phyloP scores from a whole-genome alignment of 73 alveolate species.

The Strombidium stylifer region DNA sequence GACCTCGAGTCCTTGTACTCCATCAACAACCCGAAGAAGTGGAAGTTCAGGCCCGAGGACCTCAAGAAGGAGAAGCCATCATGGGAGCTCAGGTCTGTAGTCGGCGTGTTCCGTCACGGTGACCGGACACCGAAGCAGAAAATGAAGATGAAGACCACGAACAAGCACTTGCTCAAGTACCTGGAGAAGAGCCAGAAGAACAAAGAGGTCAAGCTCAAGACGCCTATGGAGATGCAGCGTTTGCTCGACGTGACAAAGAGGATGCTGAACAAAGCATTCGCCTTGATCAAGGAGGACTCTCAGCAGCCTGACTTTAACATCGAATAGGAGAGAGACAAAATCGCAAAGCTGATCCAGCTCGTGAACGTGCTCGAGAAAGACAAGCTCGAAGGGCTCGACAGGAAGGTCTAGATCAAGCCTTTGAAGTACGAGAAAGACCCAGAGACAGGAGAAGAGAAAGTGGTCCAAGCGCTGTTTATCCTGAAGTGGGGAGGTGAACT shows the following conservation, averaged over 20 bases:
- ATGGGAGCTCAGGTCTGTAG: constrained; percentile 95
- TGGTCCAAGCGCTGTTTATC: constrained; percentile 69
- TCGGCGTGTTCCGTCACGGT: constrained; percentile 96
- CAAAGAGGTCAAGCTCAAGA: constrained; percentile 72
- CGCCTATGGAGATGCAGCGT: constrained; percentile 64
- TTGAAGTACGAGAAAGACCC: constrained; percentile 38
- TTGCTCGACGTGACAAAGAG: constrained; percentile 59
- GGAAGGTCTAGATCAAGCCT: constrained; percentile 73
- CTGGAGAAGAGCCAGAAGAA: constrained; percentile 68
- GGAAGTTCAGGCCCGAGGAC: too few species aligned
- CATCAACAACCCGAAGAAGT: too few species aligned
- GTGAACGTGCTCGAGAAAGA: constrained; percentile 87
- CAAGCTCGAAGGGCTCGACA: constrained; percentile 69
- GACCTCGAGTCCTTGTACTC: too few species aligned
- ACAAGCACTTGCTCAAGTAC: constrained; percentile 66
- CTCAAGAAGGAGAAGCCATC: too few species aligned
- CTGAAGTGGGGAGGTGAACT: constrained; percentile 97
- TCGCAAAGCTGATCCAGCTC: constrained; percentile 84
- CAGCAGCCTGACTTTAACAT: constrained; percentile 66
- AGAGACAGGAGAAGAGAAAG: constrained; percentile 34
- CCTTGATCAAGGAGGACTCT: too few species aligned
- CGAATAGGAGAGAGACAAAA: constrained; percentile 72
- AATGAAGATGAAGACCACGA: constrained; percentile 89
- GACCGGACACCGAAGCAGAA: constrained; percentile 96
- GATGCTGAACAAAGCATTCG: constrained; percentile 8